Conservation (phyloP, 306 rosid genomes). For the Spatholobus suberectus region DNA sequence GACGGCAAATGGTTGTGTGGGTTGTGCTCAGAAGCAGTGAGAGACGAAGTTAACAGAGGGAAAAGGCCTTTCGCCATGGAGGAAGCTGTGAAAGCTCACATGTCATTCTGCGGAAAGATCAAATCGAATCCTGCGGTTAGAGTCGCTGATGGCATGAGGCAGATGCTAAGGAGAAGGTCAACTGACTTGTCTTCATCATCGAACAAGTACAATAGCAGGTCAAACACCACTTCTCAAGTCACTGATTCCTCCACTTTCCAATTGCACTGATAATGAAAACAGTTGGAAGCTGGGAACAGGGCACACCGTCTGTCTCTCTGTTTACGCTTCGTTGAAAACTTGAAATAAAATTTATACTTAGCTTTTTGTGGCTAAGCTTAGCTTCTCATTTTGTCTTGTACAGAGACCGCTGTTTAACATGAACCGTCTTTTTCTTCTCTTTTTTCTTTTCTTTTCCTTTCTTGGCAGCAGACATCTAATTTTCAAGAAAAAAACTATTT, state of each 20-base stretch:
- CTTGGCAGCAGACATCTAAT: slow-evolving; percentile 7
- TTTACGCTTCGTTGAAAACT: neutral
- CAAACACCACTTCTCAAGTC: slow-evolving; percentile 69
- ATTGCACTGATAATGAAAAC: slow-evolving; percentile 42
- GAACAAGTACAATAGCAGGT: slow-evolving; percentile 52
- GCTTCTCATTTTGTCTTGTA: slow-evolving; percentile 49
- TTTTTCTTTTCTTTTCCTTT: slow-evolving; percentile 29
- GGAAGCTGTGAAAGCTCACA: slow-evolving; percentile 92
- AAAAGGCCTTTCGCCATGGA: slow-evolving; percentile 60
- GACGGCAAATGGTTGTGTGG: slow-evolving; percentile 96
- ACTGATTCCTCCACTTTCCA: slow-evolving; percentile 61
- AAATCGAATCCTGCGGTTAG: slow-evolving; percentile 78
- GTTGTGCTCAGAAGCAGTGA: slow-evolving; percentile 91
- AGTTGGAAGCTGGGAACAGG: neutral
- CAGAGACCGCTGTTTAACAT: slow-evolving; percentile 39
- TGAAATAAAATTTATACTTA: slow-evolving; percentile 33
- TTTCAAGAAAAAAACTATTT: slow-evolving; percentile 20
- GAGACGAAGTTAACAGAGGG: slow-evolving; percentile 72
- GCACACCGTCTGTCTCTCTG: neutral
- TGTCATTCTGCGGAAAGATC: slow-evolving; percentile 84
- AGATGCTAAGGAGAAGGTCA: slow-evolving; percentile 83
- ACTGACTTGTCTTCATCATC: slow-evolving; percentile 55
- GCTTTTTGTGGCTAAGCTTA: slow-evolving; percentile 34
- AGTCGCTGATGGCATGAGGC: slow-evolving; percentile 93
- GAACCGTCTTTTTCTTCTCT: slow-evolving; percentile 18